Evolutionary conservation across 306 rosid species (phyloP).

Genomic region (Medicago ruthenica): DNA sequence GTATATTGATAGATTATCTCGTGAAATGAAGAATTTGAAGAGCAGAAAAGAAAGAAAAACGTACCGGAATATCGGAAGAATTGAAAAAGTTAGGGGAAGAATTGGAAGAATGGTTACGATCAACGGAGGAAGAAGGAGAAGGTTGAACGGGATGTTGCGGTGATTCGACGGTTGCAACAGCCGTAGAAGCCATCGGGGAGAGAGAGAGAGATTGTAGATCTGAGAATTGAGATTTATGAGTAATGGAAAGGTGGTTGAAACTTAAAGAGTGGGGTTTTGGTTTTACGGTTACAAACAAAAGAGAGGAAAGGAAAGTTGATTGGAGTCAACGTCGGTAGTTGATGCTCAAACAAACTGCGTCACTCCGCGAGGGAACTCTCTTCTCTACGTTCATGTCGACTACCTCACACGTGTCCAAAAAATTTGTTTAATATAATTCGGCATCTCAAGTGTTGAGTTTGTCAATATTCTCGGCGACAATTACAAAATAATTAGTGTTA

Average conservation of each 20-base stretch:
- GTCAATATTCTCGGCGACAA: no score
- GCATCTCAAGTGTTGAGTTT: no score
- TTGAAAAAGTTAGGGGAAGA: slow-evolving; percentile 50
- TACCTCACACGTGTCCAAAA: neutral
- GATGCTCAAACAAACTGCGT: neutral
- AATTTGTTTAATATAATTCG: no score
- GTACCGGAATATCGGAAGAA: slow-evolving; percentile 67
- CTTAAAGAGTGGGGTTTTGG: slow-evolving; percentile 15
- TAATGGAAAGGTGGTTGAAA: slow-evolving; percentile 22
- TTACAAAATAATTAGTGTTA: no score
- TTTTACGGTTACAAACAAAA: slow-evolving; percentile 23
- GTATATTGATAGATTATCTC: no score
- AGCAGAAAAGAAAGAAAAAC: no score
- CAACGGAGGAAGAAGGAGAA: slow-evolving; percentile 55
- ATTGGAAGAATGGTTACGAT: slow-evolving; percentile 52
- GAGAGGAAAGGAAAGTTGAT: neutral
- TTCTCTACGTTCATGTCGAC: neutral
- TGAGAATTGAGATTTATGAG: slow-evolving; percentile 1
- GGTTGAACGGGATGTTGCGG: slow-evolving; percentile 48
- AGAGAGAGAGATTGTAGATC: slow-evolving; percentile 30
- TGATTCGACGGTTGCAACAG: slow-evolving; percentile 52
- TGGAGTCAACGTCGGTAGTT: neutral
- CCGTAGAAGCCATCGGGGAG: slow-evolving; percentile 36
- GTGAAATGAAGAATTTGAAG: no score
- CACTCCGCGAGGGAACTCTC: neutral